phyloP scores from a whole-genome alignment of 257 asterid species.

The Capsicum baccatum region DNA sequence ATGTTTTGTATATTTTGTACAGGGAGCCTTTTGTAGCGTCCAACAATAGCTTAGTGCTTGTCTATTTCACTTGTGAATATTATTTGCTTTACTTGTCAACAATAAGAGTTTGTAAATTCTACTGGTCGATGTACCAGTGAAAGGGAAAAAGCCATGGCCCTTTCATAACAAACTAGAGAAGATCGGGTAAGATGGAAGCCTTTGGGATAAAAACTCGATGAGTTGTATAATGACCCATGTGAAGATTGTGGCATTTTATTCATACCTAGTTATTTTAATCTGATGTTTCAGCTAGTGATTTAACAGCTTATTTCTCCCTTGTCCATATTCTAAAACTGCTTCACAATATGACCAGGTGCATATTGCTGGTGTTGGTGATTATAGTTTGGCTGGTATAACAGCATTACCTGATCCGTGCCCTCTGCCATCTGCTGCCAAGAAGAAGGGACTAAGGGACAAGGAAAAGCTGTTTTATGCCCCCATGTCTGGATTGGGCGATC shows the following conservation, averaged over 20 bases:
- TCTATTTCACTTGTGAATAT: constrained; percentile 3
- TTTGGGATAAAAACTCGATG: constrained; percentile 8
- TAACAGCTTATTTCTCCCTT: not conserved
- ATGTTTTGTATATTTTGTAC: not conserved
- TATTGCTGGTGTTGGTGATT: constrained; percentile 99
- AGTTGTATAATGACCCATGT: not conserved
- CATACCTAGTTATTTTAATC: not conserved
- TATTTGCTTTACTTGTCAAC: not conserved
- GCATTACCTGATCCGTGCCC: constrained; percentile 94
- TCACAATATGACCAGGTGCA: constrained; percentile 64
- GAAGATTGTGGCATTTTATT: not conserved
- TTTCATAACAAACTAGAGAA: constrained; percentile 8
- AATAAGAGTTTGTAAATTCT: not conserved
- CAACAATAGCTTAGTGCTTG: not conserved
- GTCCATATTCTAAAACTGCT: not conserved
- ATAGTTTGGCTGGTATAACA: constrained; percentile 63
- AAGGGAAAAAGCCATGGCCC: not conserved
- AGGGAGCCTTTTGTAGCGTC: not conserved
- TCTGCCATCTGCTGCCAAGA: constrained; percentile 94
- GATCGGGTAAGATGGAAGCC: not conserved
- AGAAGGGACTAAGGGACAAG: constrained; percentile 96
- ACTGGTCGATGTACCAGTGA: not conserved
- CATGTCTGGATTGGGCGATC: constrained; percentile 97
- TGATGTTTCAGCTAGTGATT: constrained; percentile 6
- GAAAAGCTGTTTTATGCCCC: constrained; percentile 98